Evolutionary conservation across 495 filamentous ascomycete species (phyloP).

Genomic region (Daldinia concentrica): DNA sequence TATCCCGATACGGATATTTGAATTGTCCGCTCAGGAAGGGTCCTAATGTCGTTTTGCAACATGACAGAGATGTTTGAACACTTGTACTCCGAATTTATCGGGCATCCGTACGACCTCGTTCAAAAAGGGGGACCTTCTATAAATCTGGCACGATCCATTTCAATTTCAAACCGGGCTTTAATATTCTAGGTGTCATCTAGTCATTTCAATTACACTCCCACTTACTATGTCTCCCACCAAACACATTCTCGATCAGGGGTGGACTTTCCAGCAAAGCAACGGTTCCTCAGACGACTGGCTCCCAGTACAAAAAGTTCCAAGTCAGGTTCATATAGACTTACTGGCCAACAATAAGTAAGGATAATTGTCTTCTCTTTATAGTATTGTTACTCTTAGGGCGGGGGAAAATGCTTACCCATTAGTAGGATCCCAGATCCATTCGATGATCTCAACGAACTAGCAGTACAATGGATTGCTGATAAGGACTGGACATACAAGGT

Average conservation of each 20-base stretch:
- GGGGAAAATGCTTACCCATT: constrained; percentile 27
- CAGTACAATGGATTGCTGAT: constrained; percentile 75
- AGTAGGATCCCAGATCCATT: constrained; percentile 68
- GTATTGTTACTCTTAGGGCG: not conserved
- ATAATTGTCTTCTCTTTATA: not conserved
- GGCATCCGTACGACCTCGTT: not conserved
- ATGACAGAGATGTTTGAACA: not conserved
- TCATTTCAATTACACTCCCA: not conserved
- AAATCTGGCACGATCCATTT: not conserved
- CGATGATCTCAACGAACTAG: constrained; percentile 72
- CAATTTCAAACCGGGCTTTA: not conserved
- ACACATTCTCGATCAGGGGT: constrained; percentile 34
- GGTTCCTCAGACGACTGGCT: constrained; percentile 36
- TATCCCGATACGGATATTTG: not conserved
- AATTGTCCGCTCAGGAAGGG: not conserved
- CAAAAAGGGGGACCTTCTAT: not conserved
- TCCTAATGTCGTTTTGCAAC: not conserved
- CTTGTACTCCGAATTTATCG: not conserved
- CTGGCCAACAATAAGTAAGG: constrained; percentile 42
- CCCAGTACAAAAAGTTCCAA: constrained; percentile 40
- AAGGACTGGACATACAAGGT: constrained; percentile 67
- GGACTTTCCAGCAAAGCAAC: constrained; percentile 39
- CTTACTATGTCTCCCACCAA: constrained; percentile 32
- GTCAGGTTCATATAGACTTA: constrained; percentile 45
- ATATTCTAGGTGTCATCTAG: not conserved